Evolutionary conservation across 2,329 filamentous ascomycete genomes (phyloP).

Genomic region (Paecilomyces niveus): DNA sequence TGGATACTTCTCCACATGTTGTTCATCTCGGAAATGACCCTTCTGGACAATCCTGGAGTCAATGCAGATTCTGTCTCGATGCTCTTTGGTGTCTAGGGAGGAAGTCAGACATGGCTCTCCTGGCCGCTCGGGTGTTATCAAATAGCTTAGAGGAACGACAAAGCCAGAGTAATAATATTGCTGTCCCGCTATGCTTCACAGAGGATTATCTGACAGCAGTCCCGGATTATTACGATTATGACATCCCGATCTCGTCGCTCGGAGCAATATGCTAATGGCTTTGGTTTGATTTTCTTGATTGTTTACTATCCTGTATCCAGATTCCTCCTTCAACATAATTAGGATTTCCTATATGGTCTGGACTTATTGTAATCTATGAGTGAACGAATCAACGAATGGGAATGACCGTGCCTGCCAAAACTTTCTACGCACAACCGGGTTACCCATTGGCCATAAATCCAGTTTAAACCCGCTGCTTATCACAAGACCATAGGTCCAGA

Average conservation of each 20-base stretch:
- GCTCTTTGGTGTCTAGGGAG: conserved; percentile 50
- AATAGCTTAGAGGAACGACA: neutral
- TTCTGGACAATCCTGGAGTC: conserved; percentile 26
- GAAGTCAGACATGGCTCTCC: conserved; percentile 48
- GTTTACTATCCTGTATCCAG: neutral
- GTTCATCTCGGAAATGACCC: neutral
- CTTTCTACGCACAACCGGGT: neutral
- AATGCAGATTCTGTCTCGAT: conserved; percentile 45
- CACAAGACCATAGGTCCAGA: too few relatives aligned
- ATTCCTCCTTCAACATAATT: neutral
- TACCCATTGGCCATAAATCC: too few relatives aligned
- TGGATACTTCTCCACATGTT: neutral
- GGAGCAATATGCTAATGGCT: neutral
- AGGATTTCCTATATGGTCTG: neutral
- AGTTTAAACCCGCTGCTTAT: too few relatives aligned
- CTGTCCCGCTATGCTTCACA: neutral
- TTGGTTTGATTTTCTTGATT: neutral
- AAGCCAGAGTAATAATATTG: neutral
- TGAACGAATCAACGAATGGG: neutral
- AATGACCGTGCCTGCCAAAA: neutral
- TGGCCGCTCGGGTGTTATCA: conserved; percentile 21
- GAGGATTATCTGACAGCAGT: neutral
- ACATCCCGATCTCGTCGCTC: neutral
- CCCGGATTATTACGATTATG: neutral
- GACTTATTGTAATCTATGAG: neutral